phyloP scores from a whole-genome alignment of 305 asterid species.

The Solanum aculeatissimum region DNA sequence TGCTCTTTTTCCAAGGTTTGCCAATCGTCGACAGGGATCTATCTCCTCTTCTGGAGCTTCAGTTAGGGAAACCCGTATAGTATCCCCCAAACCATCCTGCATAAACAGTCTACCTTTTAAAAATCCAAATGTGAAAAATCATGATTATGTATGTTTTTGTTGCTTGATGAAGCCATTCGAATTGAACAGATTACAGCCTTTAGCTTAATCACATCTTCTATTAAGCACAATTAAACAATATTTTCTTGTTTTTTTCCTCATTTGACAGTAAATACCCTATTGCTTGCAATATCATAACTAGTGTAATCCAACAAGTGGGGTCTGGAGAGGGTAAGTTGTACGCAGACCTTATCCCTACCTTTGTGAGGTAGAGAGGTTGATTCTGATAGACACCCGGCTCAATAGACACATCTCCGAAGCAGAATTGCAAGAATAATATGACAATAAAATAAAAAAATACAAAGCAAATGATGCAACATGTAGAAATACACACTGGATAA shows the following conservation, averaged over 20 bases:
- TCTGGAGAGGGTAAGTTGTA: too few species aligned
- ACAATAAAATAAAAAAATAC: not conserved
- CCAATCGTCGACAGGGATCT: constrained; percentile 95
- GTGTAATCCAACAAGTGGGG: not conserved
- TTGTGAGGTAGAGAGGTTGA: not conserved
- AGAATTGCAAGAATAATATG: not conserved
- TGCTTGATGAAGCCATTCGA: not conserved
- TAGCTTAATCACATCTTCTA: not conserved
- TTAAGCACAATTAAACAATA: not conserved
- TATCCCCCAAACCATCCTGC: constrained; percentile 98
- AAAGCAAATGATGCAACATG: not conserved
- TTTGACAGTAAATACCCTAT: not conserved
- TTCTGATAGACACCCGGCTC: not conserved
- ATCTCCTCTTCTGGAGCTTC: constrained; percentile 97
- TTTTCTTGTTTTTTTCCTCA: not conserved
- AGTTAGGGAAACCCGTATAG: constrained; percentile 93
- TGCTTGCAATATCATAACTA: not conserved
- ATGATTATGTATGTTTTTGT: not conserved
- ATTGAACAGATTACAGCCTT: not conserved
- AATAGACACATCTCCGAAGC: not conserved
- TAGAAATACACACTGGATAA: too few species aligned
- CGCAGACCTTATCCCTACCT: too few species aligned
- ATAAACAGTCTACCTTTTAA: not conserved
- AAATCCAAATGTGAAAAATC: not conserved
- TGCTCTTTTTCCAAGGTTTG: constrained; percentile 91